These are phyloP conservation scores for Acanthamoeba lenticulata DNA, from an alignment of 208 protist species.

Conservation along the genomic window DNA sequence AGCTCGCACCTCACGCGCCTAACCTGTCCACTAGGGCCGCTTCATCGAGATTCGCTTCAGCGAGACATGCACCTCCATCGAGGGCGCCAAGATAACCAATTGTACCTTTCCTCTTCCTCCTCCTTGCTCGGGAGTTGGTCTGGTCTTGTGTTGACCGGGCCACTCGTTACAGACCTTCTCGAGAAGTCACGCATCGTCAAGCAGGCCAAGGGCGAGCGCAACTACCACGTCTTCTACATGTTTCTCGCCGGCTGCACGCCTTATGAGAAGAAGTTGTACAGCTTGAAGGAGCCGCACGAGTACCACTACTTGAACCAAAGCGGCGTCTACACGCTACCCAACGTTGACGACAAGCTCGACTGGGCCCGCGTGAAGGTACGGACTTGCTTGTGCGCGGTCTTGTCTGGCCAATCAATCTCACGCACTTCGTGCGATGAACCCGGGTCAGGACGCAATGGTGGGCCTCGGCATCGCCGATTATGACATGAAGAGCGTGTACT, in stretches of 20 bases:
- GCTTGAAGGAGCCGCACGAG: conserved; percentile 82
- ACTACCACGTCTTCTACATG: conserved; percentile 83
- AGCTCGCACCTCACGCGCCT: neutral
- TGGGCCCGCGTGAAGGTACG: conserved; percentile 73
- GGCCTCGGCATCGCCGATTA: conserved; percentile 72
- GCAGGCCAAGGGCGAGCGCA: conserved; percentile 78
- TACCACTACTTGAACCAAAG: conserved; percentile 88
- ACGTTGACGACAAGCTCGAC: conserved; percentile 89
- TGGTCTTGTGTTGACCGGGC: too few species aligned
- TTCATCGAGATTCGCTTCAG: conserved; percentile 82
- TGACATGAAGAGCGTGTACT: conserved; percentile 65
- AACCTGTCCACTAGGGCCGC: conserved; percentile 61
- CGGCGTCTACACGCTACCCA: conserved; percentile 82
- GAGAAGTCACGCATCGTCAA: conserved; percentile 77
- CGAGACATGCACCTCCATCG: conserved; percentile 66
- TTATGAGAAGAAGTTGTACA: neutral
- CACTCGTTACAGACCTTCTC: conserved; percentile 69
- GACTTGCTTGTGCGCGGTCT: neutral
- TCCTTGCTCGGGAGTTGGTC: too few species aligned
- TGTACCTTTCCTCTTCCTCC: neutral
- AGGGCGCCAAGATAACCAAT: conserved; percentile 72
- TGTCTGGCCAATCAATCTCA: neutral
- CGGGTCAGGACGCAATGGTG: conserved; percentile 67
- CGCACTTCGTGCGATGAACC: neutral
- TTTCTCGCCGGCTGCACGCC: neutral